Evolutionary conservation across 225 moss, liverwort and hornwort species (phyloP).

Genomic region (Polytrichum commune): DNA sequence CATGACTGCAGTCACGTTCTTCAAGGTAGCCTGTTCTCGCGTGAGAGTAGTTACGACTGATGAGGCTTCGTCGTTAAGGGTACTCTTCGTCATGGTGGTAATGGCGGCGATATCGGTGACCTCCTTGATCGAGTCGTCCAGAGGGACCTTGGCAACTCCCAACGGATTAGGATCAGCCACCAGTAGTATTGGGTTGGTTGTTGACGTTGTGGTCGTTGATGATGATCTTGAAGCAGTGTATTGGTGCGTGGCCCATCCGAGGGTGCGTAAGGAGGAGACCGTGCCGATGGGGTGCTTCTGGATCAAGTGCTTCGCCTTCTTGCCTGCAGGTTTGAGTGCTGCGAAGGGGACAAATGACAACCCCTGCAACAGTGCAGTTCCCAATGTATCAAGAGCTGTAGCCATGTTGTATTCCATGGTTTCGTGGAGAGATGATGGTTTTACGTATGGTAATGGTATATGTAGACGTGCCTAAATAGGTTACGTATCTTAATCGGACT

Average conservation of each 20-base stretch:
- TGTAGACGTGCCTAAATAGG: too few relatives aligned
- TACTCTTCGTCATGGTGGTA: too few relatives aligned
- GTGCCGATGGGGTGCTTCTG: constrained; percentile 10
- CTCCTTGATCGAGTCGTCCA: background rate
- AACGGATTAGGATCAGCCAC: background rate
- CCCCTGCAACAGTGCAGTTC: background rate
- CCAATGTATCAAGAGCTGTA: background rate
- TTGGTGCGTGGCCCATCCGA: constrained; percentile 10
- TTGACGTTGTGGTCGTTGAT: background rate
- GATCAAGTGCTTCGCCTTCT: constrained; percentile 4
- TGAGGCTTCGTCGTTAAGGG: too few relatives aligned
- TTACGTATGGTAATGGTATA: too few relatives aligned
- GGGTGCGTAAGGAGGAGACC: constrained; percentile 6
- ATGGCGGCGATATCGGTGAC: background rate
- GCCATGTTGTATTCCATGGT: background rate
- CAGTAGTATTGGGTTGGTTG: background rate
- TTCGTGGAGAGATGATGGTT: too few relatives aligned
- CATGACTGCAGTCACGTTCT: constrained; percentile 1
- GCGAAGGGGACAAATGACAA: constrained; percentile 11
- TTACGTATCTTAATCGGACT: too few relatives aligned
- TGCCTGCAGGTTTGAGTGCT: background rate
- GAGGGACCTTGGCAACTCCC: background rate
- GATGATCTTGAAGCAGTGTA: background rate
- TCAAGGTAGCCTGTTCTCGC: constrained; percentile 1
- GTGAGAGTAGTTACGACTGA: background rate